phyloP scores from a whole-genome alignment of 2,329 filamentous ascomycete genomes.

The Trichoderma asperellum region DNA sequence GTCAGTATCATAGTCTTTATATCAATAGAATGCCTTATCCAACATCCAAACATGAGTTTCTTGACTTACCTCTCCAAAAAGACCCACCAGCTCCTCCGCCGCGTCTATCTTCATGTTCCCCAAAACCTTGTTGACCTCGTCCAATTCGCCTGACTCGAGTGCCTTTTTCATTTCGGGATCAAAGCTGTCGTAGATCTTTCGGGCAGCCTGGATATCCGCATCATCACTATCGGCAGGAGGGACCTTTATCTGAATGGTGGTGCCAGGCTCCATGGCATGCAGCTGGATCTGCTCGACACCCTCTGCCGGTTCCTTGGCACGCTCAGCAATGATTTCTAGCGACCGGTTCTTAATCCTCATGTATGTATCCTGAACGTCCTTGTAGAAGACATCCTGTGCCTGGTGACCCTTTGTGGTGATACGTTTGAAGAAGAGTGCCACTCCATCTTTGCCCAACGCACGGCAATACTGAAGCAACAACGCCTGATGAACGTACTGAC shows the following conservation, averaged over 20 bases:
- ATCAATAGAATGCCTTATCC: background rate
- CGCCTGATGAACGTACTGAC: constrained; percentile 90
- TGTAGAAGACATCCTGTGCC: constrained; percentile 86
- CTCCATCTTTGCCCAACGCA: constrained; percentile 83
- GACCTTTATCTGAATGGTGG: constrained; percentile 85
- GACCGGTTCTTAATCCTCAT: constrained; percentile 77
- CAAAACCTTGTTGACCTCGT: constrained; percentile 62
- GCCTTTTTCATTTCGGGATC: constrained; percentile 79
- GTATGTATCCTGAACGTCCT: constrained; percentile 91
- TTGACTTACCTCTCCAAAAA: constrained; percentile 68
- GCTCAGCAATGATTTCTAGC: constrained; percentile 66
- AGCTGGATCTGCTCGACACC: constrained; percentile 96
- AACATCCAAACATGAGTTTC: background rate
- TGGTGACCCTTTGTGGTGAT: constrained; percentile 89
- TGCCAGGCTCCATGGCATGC: constrained; percentile 91
- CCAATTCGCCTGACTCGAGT: constrained; percentile 84
- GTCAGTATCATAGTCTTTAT: background rate
- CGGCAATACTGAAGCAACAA: constrained; percentile 94
- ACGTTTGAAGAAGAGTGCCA: constrained; percentile 92
- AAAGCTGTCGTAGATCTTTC: constrained; percentile 83
- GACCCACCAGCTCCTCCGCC: constrained; percentile 80
- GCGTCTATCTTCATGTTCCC: constrained; percentile 88
- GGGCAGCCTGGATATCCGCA: constrained; percentile 63
- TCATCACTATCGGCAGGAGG: constrained; percentile 71
- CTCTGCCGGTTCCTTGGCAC: constrained; percentile 55